phyloP scores from a whole-genome alignment of 1,284 basidiomycete species.

The Coniferiporia weirii region DNA sequence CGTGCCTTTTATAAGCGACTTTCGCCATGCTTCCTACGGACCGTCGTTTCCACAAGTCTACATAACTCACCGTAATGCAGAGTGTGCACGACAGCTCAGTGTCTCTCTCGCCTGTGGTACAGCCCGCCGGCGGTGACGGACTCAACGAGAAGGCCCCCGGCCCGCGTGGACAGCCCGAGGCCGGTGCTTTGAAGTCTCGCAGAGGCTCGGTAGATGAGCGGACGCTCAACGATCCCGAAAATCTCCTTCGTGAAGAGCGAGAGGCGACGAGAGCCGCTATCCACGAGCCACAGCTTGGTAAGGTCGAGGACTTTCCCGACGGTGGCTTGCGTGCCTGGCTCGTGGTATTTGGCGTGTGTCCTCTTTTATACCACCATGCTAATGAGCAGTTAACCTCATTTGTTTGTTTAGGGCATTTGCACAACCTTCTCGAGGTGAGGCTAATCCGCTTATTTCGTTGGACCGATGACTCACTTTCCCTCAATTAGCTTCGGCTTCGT shows the following conservation, averaged over 20 bases:
- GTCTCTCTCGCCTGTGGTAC: no score
- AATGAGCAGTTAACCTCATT: slow-evolving; percentile 12
- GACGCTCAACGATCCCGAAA: slow-evolving; percentile 16
- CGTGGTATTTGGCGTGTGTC: slow-evolving; percentile 34
- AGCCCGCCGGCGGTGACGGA: not conserved
- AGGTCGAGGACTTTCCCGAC: slow-evolving; percentile 29
- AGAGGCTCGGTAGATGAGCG: slow-evolving; percentile 6
- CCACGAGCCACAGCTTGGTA: slow-evolving; percentile 8
- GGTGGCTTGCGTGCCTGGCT: slow-evolving; percentile 38
- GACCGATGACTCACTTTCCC: not conserved
- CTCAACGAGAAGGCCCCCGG: not conserved
- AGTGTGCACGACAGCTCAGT: no score
- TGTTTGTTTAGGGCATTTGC: slow-evolving; percentile 20
- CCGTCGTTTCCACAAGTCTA: not conserved
- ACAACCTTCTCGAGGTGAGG: slow-evolving; percentile 30
- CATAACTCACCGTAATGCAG: not conserved
- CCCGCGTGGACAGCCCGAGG: not conserved
- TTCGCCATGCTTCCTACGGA: not conserved
- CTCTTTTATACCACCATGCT: not conserved
- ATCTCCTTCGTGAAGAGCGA: slow-evolving; percentile 14
- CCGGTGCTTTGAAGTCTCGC: not conserved
- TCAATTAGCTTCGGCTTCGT: slow-evolving; percentile 33
- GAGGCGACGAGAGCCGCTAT: slow-evolving; percentile 17
- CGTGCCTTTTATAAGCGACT: no score
- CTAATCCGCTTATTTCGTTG: not conserved